Conservation (phyloP, 805 yeast species). For the Blastobotrys attinorum region DNA sequence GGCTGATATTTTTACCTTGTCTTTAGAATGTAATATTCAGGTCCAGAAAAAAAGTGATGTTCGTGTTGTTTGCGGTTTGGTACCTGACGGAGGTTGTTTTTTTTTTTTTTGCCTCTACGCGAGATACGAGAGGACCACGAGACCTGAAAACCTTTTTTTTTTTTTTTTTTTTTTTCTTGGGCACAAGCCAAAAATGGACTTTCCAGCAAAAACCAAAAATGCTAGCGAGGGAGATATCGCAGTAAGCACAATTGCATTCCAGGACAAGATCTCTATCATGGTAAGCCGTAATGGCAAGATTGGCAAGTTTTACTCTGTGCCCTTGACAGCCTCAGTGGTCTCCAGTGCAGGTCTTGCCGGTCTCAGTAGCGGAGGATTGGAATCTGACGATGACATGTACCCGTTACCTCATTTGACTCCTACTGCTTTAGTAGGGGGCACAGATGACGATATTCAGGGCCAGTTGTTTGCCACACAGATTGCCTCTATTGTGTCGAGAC, state of each 20-base stretch:
- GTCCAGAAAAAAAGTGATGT: no score
- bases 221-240: constrained; percentile 13
- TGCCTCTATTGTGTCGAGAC: constrained; percentile 26
- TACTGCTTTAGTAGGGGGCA: constrained; percentile 17
- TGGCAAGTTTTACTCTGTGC: constrained; percentile 21
- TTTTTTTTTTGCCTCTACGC: no score
- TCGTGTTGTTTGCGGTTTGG: no score
- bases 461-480: constrained; percentile 25
- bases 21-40: no score
- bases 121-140: neutral
- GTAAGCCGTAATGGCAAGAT: constrained; percentile 25
- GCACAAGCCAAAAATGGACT: no score
- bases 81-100: no score
- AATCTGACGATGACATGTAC: constrained; percentile 9
- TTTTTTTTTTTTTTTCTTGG: no score
- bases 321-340: constrained; percentile 13
- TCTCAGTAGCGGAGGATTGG: constrained; percentile 1
- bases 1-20: no score
- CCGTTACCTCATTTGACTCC: constrained; percentile 22
- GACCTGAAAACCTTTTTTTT: no score
- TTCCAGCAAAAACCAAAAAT: neutral
- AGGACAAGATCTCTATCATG: constrained; percentile 26
- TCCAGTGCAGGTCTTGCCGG: constrained; percentile 5
- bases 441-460: constrained; percentile 21
- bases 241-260: constrained; percentile 23